Percentiles rank a stretch among this genome's conserved stretches.
Conservation (phyloP, 1,284 basidiomycete genomes). For the Quambalaria eucalypti region DNA sequence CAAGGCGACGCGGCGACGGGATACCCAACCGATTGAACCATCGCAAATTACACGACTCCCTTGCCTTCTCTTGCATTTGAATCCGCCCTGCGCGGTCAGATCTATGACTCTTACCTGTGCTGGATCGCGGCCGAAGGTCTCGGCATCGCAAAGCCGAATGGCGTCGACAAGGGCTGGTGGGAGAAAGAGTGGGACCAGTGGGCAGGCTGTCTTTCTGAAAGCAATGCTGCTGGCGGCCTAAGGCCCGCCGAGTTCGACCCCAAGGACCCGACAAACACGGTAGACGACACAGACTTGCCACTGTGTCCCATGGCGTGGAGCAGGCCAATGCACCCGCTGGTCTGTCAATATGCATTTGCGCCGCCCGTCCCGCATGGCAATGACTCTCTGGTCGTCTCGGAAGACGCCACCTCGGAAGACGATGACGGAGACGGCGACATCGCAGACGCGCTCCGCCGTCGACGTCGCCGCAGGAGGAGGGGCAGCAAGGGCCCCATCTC, state of each 20-base stretch:
- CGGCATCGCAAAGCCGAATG: slow-evolving; percentile 5
- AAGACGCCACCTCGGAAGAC: background rate
- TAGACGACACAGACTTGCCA: slow-evolving; percentile 47
- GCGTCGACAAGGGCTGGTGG: slow-evolving; percentile 17
- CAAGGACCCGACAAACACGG: background rate
- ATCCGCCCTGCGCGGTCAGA: slow-evolving; percentile 62
- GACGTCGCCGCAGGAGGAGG: background rate
- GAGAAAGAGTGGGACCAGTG: slow-evolving; percentile 33
- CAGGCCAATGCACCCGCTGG: slow-evolving; percentile 28
- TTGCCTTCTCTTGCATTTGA: slow-evolving; percentile 62
- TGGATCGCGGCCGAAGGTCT: slow-evolving; percentile 73
- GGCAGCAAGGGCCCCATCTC: slow-evolving; percentile 1
- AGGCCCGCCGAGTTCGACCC: background rate
- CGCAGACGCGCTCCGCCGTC: background rate
- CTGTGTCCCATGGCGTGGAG: slow-evolving; percentile 62
- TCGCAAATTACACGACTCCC: slow-evolving; percentile 66
- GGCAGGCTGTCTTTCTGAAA: slow-evolving; percentile 7
- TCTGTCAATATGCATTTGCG: slow-evolving; percentile 58
- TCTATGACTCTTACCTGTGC: slow-evolving; percentile 79
- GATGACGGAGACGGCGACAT: background rate
- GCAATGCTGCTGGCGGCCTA: background rate
- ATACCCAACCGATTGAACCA: too few species aligned
- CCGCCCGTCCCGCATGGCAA: slow-evolving; percentile 47
- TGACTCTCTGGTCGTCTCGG: background rate
- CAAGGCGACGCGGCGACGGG: too few species aligned